Conservation (phyloP, 2,329 filamentous ascomycete species). For the Shiraia sp. region DNA sequence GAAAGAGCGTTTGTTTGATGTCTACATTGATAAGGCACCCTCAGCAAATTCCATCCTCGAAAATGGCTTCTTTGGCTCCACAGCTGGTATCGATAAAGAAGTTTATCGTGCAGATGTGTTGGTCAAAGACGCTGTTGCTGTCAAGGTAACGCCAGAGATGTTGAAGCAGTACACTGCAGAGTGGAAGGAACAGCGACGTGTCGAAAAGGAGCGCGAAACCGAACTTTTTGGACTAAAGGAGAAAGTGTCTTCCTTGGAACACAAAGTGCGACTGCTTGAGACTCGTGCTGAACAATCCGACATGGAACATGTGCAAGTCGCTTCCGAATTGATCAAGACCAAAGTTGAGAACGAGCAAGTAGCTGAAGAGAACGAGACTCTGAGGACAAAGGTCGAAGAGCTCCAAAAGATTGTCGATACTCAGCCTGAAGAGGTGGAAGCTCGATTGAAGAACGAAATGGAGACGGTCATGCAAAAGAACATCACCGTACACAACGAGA, state of each 20-base stretch:
- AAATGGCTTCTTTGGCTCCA: conserved; percentile 95
- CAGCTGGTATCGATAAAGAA: conserved; percentile 88
- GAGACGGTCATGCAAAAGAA: conserved; percentile 92
- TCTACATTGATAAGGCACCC: conserved; percentile 92
- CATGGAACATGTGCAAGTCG: conserved; percentile 85
- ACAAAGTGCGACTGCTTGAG: conserved; percentile 82
- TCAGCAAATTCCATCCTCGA: conserved; percentile 92
- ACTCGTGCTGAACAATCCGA: conserved; percentile 87
- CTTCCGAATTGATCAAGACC: conserved; percentile 85
- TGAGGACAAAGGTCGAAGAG: conserved; percentile 83
- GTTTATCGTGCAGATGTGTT: conserved; percentile 93
- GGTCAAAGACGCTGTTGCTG: conserved; percentile 86
- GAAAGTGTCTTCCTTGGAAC: conserved; percentile 64
- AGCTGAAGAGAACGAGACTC: conserved; percentile 83
- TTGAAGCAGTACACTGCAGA: conserved; percentile 80
- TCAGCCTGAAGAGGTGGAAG: conserved; percentile 87
- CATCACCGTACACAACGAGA: conserved; percentile 91
- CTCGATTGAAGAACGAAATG: conserved; percentile 79
- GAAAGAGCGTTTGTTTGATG: conserved; percentile 93
- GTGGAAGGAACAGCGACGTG: conserved; percentile 89
- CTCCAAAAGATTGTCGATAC: conserved; percentile 84
- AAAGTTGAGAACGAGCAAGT: conserved; percentile 94
- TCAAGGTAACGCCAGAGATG: conserved; percentile 81
- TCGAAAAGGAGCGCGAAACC: conserved; percentile 78
- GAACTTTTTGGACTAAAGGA: conserved; percentile 72